Percentiles rank a stretch among this genome's conserved stretches.
Conservation (phyloP, 495 filamentous ascomycete genomes). For the Talaromyces ruber region DNA sequence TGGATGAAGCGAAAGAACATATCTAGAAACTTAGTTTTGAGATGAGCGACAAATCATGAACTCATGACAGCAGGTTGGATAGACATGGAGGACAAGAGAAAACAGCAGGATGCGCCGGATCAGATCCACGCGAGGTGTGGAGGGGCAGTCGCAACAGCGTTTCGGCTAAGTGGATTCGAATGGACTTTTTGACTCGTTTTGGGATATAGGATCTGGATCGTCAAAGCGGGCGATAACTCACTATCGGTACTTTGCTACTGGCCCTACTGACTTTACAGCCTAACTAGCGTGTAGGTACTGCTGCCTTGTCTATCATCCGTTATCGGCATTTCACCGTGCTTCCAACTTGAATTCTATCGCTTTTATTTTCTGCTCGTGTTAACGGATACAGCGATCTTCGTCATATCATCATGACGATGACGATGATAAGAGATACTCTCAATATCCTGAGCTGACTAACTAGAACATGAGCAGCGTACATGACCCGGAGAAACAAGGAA, state of each 20-base stretch:
- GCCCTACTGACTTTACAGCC: not conserved
- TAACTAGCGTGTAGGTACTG: not conserved
- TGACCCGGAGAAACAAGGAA: not conserved
- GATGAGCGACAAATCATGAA: not conserved
- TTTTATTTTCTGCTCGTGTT: not conserved
- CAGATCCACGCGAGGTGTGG: conserved; percentile 9
- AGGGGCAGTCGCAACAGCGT: conserved; percentile 1
- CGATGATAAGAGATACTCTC: not conserved
- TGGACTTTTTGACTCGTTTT: conserved; percentile 24
- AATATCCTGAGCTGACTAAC: not conserved
- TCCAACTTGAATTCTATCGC: not conserved
- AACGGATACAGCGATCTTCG: not conserved
- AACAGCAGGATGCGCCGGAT: not conserved
- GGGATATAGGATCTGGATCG: conserved; percentile 12
- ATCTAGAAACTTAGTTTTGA: not conserved
- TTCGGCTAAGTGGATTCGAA: conserved; percentile 7
- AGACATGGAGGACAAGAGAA: conserved; percentile 1
- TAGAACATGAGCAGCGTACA: not conserved
- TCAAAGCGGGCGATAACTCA: conserved; percentile 4
- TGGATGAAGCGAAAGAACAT: not conserved
- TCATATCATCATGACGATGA: not conserved
- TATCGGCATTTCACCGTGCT: not conserved
- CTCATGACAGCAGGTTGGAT: not conserved
- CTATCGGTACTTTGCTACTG: not conserved
- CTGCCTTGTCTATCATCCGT: not conserved